Base-by-base conservation (phyloP, 2,329 filamentous ascomycete genomes). In the Ceratocystis cacaofunesta region DNA sequence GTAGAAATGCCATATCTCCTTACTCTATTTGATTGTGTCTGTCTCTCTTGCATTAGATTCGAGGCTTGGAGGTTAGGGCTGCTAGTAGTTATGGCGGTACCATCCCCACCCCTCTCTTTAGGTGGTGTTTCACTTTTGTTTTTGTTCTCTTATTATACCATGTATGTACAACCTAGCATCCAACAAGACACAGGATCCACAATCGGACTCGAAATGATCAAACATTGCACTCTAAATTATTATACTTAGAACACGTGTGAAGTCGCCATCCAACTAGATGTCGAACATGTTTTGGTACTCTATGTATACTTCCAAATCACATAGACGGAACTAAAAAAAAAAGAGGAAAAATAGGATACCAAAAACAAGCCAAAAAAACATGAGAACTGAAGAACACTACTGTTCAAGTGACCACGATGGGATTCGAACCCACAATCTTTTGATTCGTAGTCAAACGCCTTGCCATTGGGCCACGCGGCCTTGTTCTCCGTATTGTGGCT, bases 1-100 rank as follows among this genome's bases (percentile, higher is more conserved):
- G 79, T 83, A 78, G 73, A 70, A 5, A 43, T 36, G 19, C 62
- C 12, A 63, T 36, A 28, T 52, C 22, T 25, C 19, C 22, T 15
- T 7, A 1, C 10, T 52, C 2, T 25, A 41, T 41, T 41, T 41
- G 36, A 8, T 28, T 52, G 48, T 52, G 25, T 52, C 12, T 52
- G 19, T 52, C 48, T 52, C 48, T 25, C 36, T 41, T 41, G 10
- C 48, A 52, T 15, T 25, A 25, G 19, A 19, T 12, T 50, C 2
- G 19, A 12, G 8, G 48, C 19, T 52, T 52, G 17, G 46, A 41
- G 36, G 36, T 1, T 12, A 41, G 36, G 36, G 36, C 36, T 41
- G 36, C 10, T 12, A 36, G 36, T 3, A 41, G 36, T 12, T 41
- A 41, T 8, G 10, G 36, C 36, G 36, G 36, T 41, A 41, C 36